Base-by-base conservation (phyloP, 2,329 filamentous ascomycete genomes). In the Coleophoma eucalyptorum region DNA sequence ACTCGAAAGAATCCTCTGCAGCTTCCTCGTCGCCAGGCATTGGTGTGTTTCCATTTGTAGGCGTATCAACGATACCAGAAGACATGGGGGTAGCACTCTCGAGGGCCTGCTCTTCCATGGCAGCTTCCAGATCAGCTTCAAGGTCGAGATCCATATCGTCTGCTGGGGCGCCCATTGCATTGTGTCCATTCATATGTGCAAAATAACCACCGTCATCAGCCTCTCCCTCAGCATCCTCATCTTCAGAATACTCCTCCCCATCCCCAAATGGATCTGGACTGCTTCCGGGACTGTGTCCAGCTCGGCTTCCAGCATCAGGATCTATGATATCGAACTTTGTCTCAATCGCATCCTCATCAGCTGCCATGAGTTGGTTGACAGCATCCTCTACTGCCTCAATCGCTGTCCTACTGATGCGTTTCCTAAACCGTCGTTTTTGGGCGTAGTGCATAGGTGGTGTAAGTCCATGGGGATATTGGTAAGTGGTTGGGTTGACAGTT, bases 391-490 rank as follows among this genome's bases (percentile, higher is more conserved):
- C 76, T 41, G 78, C 75, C 58, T 81, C 78, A 45, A 81, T 79
- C 33, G 78, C 74, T 16, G 73, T 74, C 57, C 79, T 77, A 20
- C 73, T 79, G 41, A 80, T 72, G 7, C 80, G 72, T 55, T 79
- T 79, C 47, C 79, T 67, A 62, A 83, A 84, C n/a, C 80, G 71
- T 31, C 78, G 72, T 59, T 78, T 79, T 38, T 79, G 73, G 5
- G 76, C 79, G 65, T 72, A 78, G 56, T 79, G 75, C 79, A 83
- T 81, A 4, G 80, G 80, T 18, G 80, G 78, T 3, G 80, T 83
- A 13, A 84, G 66, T 16, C 80, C 80, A 63, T 83, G 80, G 3
- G 80, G 76, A 50, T 63, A 68, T 53, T 67, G 63, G 44, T 58
- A 61, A 5, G 64, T 65, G 7, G 56, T 50, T n/a, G 53, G 58